Conservation (phyloP, 2,329 filamentous ascomycete species). For the Colletotrichum tabaci region DNA sequence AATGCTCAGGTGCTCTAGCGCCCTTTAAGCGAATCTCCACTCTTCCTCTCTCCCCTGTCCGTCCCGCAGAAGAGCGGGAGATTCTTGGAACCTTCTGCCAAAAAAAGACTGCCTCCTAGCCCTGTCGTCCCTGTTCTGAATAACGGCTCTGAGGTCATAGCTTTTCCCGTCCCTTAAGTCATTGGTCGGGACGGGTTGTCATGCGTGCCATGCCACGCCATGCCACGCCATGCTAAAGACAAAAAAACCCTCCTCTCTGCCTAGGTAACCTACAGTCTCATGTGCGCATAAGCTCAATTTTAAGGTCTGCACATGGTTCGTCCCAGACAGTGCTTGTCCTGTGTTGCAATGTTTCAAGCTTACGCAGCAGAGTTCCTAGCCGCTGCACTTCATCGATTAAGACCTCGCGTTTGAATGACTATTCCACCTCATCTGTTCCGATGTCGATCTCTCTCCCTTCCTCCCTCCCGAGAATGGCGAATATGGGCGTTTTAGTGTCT, state of each 20-base stretch:
- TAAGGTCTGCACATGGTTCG: constrained; percentile 35
- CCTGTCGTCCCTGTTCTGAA: constrained; percentile 18
- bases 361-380: not conserved
- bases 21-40: constrained; percentile 32
- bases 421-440: not conserved
- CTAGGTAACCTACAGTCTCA: constrained; percentile 4
- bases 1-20: constrained; percentile 40
- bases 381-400: not conserved
- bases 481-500: too few species aligned
- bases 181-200: constrained; percentile 25
- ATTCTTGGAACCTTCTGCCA: constrained; percentile 32
- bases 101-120: constrained; percentile 18
- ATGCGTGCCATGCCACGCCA: not conserved
- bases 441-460: not conserved
- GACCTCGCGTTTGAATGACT: not conserved
- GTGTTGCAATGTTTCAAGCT: constrained; percentile 20
- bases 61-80: constrained; percentile 35
- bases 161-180: constrained; percentile 14
- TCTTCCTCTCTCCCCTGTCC: constrained; percentile 33
- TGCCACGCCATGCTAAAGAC: constrained; percentile 10
- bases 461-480: too few species aligned
- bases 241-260: constrained; percentile 13
- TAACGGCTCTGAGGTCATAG: constrained; percentile 40
- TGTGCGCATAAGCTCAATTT: constrained; percentile 31
- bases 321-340: constrained; percentile 25